Evolutionary conservation across 1,284 basidiomycete species (phyloP), one percentile per base, ranked within the genome.

Genomic region (Inonotus obliquus): DNA sequence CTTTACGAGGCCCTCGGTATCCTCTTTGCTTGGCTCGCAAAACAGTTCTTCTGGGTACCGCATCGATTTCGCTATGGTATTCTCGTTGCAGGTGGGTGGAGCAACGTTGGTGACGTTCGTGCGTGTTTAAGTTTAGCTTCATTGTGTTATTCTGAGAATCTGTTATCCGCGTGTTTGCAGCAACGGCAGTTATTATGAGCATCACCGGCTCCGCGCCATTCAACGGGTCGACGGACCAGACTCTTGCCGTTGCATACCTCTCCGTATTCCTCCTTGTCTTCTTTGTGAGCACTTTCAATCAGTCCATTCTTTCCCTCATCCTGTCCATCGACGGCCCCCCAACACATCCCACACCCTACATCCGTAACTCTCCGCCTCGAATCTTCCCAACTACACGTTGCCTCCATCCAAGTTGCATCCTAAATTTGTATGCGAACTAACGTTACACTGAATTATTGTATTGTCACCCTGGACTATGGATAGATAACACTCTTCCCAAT

Each of bases 11-110:
- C 69, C 0, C 71, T 86, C 5, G 87, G 88, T 0, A 70, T 83
- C 1, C 14, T 75, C 0, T 73, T 88, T 10, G 84, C 85, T 0
- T 85, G 79, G 76, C 61, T 84, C 11, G 75, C 86, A 47, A 80
- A 81, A 54, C 82, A 85, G 67, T 68, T 91, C 49, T 91, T 89
- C 68, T 92, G 87, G 83, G 87, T 92, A 0, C 91, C 91, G 0
- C 81, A 85, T 65, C 81, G 89, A 39, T 93, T 93, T 68, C 77
- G 87, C 52, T 80, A 81, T 64, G 86, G 84, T 0, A 82, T 93
- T 47, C 68, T 89, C 0, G 79, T 81, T 1, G 85, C 86, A 0
- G 89, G 86, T 32, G 80, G 77, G 6, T 89, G 81, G 80, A 79
- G 76, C 1, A 91, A 90, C 66, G 79, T 79, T 53, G 86, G 83